Evolutionary conservation across 257 asterid genomes (phyloP).

Genomic region (Echites panduratus): DNA sequence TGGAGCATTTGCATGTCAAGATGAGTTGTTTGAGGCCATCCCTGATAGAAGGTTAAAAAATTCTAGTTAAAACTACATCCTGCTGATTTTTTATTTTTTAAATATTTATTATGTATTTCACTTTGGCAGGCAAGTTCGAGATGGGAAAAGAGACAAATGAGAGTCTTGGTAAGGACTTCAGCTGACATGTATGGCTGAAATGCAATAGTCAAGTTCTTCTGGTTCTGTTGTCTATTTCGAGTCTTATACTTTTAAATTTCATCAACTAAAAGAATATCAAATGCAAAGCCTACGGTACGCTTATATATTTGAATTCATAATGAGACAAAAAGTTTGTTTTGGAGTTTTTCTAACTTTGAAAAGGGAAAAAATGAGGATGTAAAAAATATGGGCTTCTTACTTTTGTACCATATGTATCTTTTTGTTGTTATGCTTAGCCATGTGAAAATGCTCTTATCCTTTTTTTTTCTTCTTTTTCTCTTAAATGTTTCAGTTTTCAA

Average conservation of each 20-base stretch:
- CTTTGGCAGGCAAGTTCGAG: conserved; percentile 67
- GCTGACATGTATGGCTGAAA: not conserved
- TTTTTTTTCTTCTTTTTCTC: no score
- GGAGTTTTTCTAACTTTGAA: not conserved
- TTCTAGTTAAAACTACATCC: not conserved
- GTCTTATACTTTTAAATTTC: no score
- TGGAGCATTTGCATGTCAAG: conserved; percentile 1
- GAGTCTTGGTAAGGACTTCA: conserved; percentile 67
- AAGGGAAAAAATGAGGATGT: not conserved
- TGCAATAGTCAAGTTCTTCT: no score
- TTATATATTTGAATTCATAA: not conserved
- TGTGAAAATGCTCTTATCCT: no score
- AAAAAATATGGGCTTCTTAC: not conserved
- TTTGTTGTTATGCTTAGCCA: not conserved
- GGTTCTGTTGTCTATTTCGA: no score
- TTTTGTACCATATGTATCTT: not conserved
- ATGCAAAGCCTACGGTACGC: not conserved
- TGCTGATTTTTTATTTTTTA: conserved; percentile 8
- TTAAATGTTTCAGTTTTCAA: no score
- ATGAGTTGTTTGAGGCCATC: not conserved
- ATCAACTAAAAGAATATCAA: not conserved
- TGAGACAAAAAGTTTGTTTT: not conserved
- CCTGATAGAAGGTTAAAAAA: not conserved
- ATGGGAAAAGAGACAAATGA: conserved; percentile 86
- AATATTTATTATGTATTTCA: conserved; percentile 5